A percentile compares a stretch with the other conserved stretches of the same genome.
Conservation (phyloP, 2,329 filamentous ascomycete genomes). For the Xylariales sp. region DNA sequence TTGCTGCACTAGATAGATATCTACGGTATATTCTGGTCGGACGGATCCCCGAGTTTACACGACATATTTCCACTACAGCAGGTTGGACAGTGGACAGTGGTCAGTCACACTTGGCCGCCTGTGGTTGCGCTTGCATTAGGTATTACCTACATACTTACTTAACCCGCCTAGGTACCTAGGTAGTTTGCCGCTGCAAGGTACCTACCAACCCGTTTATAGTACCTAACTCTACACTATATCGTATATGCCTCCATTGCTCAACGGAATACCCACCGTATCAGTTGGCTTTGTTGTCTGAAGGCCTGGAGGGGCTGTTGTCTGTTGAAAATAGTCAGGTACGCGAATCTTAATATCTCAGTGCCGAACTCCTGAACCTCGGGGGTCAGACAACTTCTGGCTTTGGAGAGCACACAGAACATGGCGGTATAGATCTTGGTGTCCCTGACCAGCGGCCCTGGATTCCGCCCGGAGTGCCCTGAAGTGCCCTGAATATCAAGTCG, state of each 20-base stretch:
- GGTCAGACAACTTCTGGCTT: background rate
- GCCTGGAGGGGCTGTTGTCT: background rate
- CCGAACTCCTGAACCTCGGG: background rate
- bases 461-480: no score
- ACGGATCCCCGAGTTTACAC: background rate
- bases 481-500: constrained; percentile 3
- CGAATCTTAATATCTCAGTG: constrained; percentile 1
- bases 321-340: constrained; percentile 13
- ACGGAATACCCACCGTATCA: constrained; percentile 1
- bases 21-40: background rate
- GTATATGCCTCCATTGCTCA: constrained; percentile 5
- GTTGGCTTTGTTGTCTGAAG: background rate
- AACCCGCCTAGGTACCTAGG: background rate
- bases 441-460: no score
- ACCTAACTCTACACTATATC: background rate
- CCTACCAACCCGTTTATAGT: background rate
- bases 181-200: constrained; percentile 17
- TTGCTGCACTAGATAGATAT: background rate
- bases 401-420: no score
- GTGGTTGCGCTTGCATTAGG: background rate
- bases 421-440: background rate
- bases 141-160: background rate
- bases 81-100: constrained; percentile 2
- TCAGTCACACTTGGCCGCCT: background rate
- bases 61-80: constrained; percentile 1